These are phyloP conservation scores for Penicillium waksmanii DNA, from an alignment of 495 filamentous ascomycete species.

Conservation along the genomic window DNA sequence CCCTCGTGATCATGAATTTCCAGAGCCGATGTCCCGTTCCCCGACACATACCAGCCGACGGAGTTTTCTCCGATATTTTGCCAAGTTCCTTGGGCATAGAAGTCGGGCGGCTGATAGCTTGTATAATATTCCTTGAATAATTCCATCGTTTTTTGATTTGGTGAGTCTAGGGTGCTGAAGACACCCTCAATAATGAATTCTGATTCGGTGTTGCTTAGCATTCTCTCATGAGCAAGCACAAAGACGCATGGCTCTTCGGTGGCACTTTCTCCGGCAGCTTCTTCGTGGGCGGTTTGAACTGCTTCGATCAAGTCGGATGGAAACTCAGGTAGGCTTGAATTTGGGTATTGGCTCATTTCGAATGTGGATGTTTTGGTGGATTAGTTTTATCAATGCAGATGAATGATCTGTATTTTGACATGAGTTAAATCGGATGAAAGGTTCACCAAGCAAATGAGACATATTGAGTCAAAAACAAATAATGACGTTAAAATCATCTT, in stretches of 20 bases:
- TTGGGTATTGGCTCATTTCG: background rate
- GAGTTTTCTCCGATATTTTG: slow-evolving; percentile 7
- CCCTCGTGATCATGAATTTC: slow-evolving; percentile 5
- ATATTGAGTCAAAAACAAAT: background rate
- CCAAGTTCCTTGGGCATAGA: slow-evolving; percentile 6
- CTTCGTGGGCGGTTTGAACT: slow-evolving; percentile 7
- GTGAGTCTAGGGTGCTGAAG: background rate
- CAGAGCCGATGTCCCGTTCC: slow-evolving; percentile 10
- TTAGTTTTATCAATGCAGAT: background rate
- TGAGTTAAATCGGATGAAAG: background rate
- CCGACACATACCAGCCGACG: slow-evolving; percentile 14
- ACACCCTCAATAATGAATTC: slow-evolving; percentile 15
- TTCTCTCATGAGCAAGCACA: slow-evolving; percentile 8
- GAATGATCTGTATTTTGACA: background rate
- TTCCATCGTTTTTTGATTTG: slow-evolving; percentile 10
- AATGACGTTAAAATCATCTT: background rate
- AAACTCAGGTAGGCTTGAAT: background rate
- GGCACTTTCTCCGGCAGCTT: background rate
- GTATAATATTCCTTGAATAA: slow-evolving; percentile 3
- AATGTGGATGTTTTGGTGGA: background rate
- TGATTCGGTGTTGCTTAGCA: background rate
- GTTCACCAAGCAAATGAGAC: background rate
- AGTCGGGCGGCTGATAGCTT: background rate
- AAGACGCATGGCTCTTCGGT: background rate
- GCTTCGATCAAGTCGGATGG: slow-evolving; percentile 6